Conservation (phyloP, 148 eudicot species). For the Drosera capensis region DNA sequence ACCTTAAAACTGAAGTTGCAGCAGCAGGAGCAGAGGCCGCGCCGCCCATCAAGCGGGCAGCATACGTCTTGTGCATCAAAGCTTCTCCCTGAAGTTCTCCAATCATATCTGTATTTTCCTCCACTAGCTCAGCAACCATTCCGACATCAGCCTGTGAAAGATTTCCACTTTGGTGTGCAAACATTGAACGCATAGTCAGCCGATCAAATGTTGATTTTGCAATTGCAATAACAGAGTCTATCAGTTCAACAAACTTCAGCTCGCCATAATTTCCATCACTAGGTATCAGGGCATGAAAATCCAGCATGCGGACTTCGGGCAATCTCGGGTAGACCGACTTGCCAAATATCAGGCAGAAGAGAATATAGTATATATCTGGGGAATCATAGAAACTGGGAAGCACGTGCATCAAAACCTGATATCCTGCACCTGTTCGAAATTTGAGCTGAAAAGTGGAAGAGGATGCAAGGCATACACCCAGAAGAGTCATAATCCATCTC, state of each 20-base stretch:
- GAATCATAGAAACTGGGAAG: constrained; percentile 93
- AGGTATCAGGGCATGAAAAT: constrained; percentile 94
- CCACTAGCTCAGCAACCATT: constrained; percentile 78
- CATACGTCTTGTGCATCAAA: constrained; percentile 94
- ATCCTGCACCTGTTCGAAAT: constrained; percentile 84
- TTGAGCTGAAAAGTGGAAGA: constrained; percentile 86
- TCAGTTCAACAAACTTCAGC: constrained; percentile 65
- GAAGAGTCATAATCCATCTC: constrained; percentile 99
- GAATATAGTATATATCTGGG: constrained; percentile 91
- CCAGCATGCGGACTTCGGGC: constrained; percentile 97
- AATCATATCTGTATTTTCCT: constrained; percentile 65
- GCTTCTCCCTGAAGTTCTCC: constrained; percentile 99
- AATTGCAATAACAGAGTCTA: constrained; percentile 90
- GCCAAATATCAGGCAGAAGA: constrained; percentile 92
- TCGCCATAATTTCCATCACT: constrained; percentile 68
- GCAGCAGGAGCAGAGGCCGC: constrained; percentile 98
- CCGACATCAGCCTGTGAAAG: constrained; percentile 73
- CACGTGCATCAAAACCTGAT: constrained; percentile 77
- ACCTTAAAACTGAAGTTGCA: constrained; percentile 88
- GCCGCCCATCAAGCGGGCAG: constrained; percentile 97
- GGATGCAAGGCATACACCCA: constrained; percentile 91
- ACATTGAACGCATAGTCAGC: constrained; percentile 64
- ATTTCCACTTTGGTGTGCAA: constrained; percentile 71
- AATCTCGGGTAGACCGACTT: constrained; percentile 94
- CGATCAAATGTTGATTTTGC: constrained; percentile 85